Base-by-base conservation (phyloP, 2,329 filamentous ascomycete species). In the Colletotrichum chrysophilum region DNA sequence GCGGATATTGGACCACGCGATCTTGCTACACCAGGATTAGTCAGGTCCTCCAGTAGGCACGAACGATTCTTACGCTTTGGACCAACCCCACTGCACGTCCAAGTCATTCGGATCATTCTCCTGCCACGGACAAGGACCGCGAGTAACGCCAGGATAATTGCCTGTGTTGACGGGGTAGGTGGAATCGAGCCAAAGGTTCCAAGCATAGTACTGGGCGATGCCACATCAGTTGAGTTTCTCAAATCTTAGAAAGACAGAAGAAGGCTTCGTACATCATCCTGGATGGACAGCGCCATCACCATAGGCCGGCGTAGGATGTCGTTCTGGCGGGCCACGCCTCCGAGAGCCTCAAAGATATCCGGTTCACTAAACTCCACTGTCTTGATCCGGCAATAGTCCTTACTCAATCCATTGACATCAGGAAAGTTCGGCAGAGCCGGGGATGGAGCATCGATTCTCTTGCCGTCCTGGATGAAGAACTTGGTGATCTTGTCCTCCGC, bases 391-490 rank as follows among this genome's bases (percentile, higher is more conserved):
- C 76, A 76, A 26, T 71, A 71, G 2, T 67, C 18, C 1, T 55
- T n/a, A 28, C 38, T 68, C 4, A 74, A 32, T 8, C 62, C 67
- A 48, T 36, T 60, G 48, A 26, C 10, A 13, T 66, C 26, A 3
- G 70, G n/a, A 4, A 76, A 43, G n/a, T 38, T 58, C 1, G 66
- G 24, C 0, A 21, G 13, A 4, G 48, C 34, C 4, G 58, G 36
- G 85, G 64, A 88, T 32, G 82, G 82, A 71, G 83, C 83, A 75
- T 89, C 85, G 78, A 92, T 90, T 68, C 89, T 86, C 65, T 86
- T 85, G 77, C 89, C 90, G 82, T 89, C 84, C 83, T 94, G 92
- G 60, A 93, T 86, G 81, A 93, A 93, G 83, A 91, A 88, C 78
- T 91, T 90, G 77, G 87, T 87, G 82, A 93, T 90, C 78, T 89